These are phyloP conservation scores for Ceratocystis alfenasii DNA, from an alignment of 2,329 filamentous ascomycete species.

Conservation along the genomic window DNA sequence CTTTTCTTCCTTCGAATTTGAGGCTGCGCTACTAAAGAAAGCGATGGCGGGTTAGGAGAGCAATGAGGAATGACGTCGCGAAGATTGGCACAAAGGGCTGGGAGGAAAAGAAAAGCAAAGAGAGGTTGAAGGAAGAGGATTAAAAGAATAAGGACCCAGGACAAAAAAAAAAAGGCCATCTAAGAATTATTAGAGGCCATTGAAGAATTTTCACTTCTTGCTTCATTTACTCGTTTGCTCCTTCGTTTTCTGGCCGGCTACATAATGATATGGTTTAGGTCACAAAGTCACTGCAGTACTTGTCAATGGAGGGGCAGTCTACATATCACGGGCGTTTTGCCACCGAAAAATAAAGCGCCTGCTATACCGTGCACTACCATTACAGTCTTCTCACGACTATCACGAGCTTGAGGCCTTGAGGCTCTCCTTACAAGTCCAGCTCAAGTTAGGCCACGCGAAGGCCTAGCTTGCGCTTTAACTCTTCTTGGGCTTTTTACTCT, in stretches of 20 bases:
- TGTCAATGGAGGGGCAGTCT: neutral
- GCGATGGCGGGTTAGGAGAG: neutral
- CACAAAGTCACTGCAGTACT: neutral
- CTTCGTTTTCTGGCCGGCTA: neutral
- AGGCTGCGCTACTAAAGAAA: neutral
- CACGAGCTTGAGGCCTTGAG: neutral
- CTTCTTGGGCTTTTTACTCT: neutral
- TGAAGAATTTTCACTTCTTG: conserved; percentile 4
- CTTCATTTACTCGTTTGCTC: conserved; percentile 2
- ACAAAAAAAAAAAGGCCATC: neutral
- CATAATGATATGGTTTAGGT: neutral
- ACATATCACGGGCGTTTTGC: neutral
- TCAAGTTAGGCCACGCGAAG: neutral
- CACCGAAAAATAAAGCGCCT: neutral
- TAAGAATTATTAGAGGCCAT: neutral
- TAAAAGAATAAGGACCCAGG: neutral
- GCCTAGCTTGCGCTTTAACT: neutral
- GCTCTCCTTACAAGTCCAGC: neutral
- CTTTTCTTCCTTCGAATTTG: neutral
- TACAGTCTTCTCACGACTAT: neutral
- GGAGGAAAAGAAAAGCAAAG: neutral
- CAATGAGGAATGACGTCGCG: neutral
- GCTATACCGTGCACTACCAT: neutral
- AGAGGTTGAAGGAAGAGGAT: neutral
- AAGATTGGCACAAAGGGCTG: neutral